These are phyloP conservation scores for Arabis hirsuta DNA, from an alignment of 345 rosid genomes.

Conservation along the genomic window DNA sequence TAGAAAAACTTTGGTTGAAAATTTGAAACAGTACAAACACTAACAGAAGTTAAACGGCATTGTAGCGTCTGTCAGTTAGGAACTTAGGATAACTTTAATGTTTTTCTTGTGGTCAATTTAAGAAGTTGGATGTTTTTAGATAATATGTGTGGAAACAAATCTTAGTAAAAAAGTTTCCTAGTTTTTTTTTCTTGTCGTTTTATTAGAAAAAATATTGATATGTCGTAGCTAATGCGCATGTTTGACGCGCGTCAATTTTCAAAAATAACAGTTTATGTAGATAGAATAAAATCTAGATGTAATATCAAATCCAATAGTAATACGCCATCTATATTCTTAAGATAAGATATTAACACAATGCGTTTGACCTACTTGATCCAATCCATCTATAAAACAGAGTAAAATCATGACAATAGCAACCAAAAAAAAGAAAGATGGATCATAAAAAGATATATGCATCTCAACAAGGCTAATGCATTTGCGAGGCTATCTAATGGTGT, in stretches of 20 bases:
- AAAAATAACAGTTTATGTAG: background rate
- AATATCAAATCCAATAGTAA: background rate
- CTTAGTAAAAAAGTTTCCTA: no score
- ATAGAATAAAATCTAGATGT: background rate
- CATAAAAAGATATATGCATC: constrained; percentile 46
- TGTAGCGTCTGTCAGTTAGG: background rate
- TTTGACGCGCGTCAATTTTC: background rate
- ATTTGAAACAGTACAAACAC: no score
- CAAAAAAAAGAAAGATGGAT: constrained; percentile 29
- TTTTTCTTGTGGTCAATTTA: background rate
- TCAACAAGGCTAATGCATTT: constrained; percentile 55
- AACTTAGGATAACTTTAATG: no score
- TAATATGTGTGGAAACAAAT: no score
- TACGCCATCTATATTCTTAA: no score
- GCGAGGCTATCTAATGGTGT: constrained; percentile 47
- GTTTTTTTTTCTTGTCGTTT: background rate
- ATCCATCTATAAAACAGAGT: background rate
- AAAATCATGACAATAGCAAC: background rate
- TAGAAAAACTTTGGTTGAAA: no score
- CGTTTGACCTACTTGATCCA: background rate
- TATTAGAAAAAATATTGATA: background rate
- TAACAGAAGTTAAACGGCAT: no score
- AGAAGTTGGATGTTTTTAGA: no score
- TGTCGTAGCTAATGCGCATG: background rate
- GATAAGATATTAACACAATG: no score